Conservation (phyloP, 2,329 filamentous ascomycete species). For the Juglanconis oblonga region DNA sequence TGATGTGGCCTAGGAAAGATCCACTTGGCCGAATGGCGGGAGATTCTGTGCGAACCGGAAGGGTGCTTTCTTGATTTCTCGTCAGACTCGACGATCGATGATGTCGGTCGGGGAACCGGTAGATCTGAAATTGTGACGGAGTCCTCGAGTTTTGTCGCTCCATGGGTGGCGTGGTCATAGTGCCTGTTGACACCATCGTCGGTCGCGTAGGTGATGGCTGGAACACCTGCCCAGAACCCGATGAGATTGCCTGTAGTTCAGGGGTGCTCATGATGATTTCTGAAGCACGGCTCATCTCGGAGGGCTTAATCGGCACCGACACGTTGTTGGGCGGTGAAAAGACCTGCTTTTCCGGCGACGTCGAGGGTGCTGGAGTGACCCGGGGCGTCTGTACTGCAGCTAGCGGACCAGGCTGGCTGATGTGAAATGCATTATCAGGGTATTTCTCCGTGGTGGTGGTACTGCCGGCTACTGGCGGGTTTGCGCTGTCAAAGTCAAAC, state of each 20-base stretch:
- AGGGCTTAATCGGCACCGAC: slow-evolving; percentile 39
- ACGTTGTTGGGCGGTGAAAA: slow-evolving; percentile 37
- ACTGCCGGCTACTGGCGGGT: slow-evolving; percentile 41
- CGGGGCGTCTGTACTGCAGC: slow-evolving; percentile 28
- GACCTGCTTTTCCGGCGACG: slow-evolving; percentile 26
- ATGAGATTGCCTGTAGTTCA: slow-evolving; percentile 57
- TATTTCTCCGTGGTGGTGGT: slow-evolving; percentile 58
- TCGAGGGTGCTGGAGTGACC: slow-evolving; percentile 25
- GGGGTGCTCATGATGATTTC: slow-evolving; percentile 62
- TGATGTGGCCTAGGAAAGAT: slow-evolving; percentile 35
- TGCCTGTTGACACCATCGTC: slow-evolving; percentile 60
- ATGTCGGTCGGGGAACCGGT: slow-evolving; percentile 40
- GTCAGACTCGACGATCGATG: slow-evolving; percentile 39
- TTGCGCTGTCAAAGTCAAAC: slow-evolving; percentile 74
- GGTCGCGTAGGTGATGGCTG: slow-evolving; percentile 32
- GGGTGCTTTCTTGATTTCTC: slow-evolving; percentile 27
- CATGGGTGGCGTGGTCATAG: slow-evolving; percentile 66
- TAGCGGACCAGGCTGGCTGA: slow-evolving; percentile 30
- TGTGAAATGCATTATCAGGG: slow-evolving; percentile 81
- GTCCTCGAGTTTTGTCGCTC: slow-evolving; percentile 40
- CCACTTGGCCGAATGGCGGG: slow-evolving; percentile 23
- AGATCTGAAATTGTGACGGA: slow-evolving; percentile 40
- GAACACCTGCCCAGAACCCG: slow-evolving; percentile 34
- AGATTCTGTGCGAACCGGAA: slow-evolving; percentile 14
- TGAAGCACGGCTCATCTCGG: slow-evolving; percentile 58